These are phyloP conservation scores for Psilocybe mexicana DNA, from an alignment of 1,284 basidiomycete species.

Conservation along the genomic window DNA sequence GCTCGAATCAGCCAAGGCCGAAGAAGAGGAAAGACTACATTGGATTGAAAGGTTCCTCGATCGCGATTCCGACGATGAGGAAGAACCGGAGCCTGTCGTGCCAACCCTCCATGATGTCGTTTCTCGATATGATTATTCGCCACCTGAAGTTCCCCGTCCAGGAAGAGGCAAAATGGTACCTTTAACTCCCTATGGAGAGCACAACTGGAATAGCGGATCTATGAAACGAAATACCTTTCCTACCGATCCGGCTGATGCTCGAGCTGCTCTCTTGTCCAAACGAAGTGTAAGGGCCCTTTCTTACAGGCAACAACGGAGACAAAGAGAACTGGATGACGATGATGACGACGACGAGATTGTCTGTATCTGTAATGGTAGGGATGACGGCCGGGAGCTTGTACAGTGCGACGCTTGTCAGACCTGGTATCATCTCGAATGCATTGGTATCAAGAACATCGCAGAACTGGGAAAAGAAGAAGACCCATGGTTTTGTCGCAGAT, in stretches of 20 bases:
- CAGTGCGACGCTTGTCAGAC: constrained; percentile 74
- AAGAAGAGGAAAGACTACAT: constrained; percentile 57
- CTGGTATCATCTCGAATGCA: constrained; percentile 78
- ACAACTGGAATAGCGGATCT: constrained; percentile 20
- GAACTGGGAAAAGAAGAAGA: constrained; percentile 76
- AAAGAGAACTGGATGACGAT: constrained; percentile 32
- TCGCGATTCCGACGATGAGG: constrained; percentile 58
- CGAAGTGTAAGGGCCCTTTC: constrained; percentile 61
- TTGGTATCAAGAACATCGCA: constrained; percentile 59
- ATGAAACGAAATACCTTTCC: constrained; percentile 42
- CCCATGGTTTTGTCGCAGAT: constrained; percentile 69
- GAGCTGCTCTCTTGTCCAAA: constrained; percentile 68
- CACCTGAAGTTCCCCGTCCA: not conserved
- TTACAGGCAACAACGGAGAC: constrained; percentile 42
- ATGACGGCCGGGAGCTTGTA: constrained; percentile 69
- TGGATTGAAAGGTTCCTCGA: constrained; percentile 62
- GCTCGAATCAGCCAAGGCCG: constrained; percentile 47
- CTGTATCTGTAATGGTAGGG: constrained; percentile 66
- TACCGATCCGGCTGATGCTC: constrained; percentile 71
- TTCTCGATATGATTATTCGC: constrained; percentile 31
- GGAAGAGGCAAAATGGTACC: constrained; percentile 67
- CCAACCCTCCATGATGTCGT: constrained; percentile 29
- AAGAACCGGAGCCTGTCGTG: constrained; percentile 40
- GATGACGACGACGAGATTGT: constrained; percentile 53
- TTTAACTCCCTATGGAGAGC: constrained; percentile 41